Evolutionary conservation across 306 rosid species (phyloP).

Genomic region (Cercis canadensis): DNA sequence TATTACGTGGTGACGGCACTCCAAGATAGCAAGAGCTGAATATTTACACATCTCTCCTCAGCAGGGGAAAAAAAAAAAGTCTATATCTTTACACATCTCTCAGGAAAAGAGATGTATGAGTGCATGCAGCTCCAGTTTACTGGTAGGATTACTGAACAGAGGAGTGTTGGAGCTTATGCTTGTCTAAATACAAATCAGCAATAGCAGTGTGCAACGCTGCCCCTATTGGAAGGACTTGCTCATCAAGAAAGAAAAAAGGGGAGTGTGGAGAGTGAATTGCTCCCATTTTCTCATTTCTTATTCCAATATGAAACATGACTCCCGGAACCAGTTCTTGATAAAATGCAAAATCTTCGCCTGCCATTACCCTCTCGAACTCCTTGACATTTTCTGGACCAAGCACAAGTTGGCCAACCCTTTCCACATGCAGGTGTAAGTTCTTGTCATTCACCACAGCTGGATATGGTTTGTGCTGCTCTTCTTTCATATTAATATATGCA

Average conservation of each 20-base stretch:
- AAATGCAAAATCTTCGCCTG: conserved; percentile 75
- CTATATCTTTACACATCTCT: too few relatives aligned
- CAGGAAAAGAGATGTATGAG: neutral
- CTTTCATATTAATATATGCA: conserved; percentile 50
- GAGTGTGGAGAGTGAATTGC: conserved; percentile 74
- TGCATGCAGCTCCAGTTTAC: neutral
- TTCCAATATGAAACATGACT: conserved; percentile 54
- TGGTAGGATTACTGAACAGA: neutral
- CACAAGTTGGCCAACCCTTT: conserved; percentile 62
- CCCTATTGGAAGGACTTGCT: conserved; percentile 68
- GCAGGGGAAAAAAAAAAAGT: too few relatives aligned
- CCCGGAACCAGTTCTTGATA: conserved; percentile 70
- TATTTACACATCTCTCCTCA: too few relatives aligned
- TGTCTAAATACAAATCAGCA: conserved; percentile 60
- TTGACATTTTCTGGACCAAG: conserved; percentile 65
- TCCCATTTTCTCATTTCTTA: conserved; percentile 70
- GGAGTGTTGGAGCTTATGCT: conserved; percentile 41
- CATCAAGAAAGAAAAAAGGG: conserved; percentile 76
- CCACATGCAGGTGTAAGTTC: conserved; percentile 59
- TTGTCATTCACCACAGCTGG: conserved; percentile 61
- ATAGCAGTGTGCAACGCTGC: conserved; percentile 65
- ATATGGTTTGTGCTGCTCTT: conserved; percentile 32
- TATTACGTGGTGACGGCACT: too few relatives aligned
- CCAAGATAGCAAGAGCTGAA: too few relatives aligned
- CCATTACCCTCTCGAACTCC: conserved; percentile 54